phyloP scores from a whole-genome alignment of 331 rosid genomes.

The Erythrophleum ivorense region DNA sequence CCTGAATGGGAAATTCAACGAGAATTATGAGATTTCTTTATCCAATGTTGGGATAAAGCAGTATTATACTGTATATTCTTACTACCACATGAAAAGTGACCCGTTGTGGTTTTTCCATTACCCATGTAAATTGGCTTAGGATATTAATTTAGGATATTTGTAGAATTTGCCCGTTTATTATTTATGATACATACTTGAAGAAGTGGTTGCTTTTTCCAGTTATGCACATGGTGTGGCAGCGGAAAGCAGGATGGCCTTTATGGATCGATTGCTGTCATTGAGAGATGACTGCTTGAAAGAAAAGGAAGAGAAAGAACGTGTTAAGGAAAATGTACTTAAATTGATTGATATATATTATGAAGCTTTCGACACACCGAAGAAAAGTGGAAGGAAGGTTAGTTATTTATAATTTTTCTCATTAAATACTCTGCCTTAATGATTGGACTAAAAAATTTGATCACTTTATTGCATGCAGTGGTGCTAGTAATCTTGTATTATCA shows the following conservation, averaged over 20 bases:
- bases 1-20: neutral
- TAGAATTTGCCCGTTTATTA: constrained; percentile 7
- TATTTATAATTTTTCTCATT: constrained; percentile 25
- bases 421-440: neutral
- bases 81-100: neutral
- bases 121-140: neutral
- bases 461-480: neutral
- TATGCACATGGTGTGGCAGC: constrained; percentile 57
- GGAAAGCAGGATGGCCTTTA: constrained; percentile 68
- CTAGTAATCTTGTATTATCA: neutral
- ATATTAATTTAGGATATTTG: neutral
- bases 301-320: constrained; percentile 39
- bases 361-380: constrained; percentile 81
- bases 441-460: neutral
- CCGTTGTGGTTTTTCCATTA: no score
- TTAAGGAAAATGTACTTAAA: constrained; percentile 54
- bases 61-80: neutral
- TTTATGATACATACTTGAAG: constrained; percentile 1
- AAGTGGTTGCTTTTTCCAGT: constrained; percentile 47
- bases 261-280: constrained; percentile 62
- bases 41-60: neutral
- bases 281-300: constrained; percentile 43
- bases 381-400: constrained; percentile 71
- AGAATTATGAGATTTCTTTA: neutral
- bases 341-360: constrained; percentile 67